Base-by-base conservation (phyloP, 2,329 filamentous ascomycete genomes). In the Iodosphaeria phyllophila region DNA sequence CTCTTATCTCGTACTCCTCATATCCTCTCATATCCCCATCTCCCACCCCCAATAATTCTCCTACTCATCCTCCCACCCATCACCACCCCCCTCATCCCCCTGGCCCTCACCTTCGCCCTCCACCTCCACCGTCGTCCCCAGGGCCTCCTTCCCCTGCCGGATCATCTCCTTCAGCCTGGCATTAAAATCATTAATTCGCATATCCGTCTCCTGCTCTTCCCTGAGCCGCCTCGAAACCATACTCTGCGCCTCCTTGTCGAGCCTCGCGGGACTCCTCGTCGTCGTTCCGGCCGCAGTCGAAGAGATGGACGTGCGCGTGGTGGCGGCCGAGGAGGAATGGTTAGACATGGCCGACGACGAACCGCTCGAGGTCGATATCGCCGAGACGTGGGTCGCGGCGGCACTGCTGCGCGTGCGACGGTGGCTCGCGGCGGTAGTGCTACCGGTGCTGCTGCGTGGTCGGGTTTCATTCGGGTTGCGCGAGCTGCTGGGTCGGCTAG, bases 121-220 rank as follows among this genome's bases (percentile, higher is more conserved):
- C 21, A 82, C 60, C 41, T 78, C 71, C 24, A 79, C 56, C 20
- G 57, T 75, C 12, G 76, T 77, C 3, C 74, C 84, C 11, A 98
- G 51, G 2, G 89, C 89, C 46, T 89, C 76, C 37, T 75, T 75
- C 1, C 84, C 89, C 48, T 95, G 75, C 2, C 73, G 63, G 27
- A 98, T 91, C 76, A 98, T 82, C 17, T 74, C 76, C 41, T 77
- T 68, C 23, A 95, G 54, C 37, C 77, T 70, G 23, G 68, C 61
- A 43, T 89, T 91, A 48, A 95, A 71, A 14, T 74, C 67, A 24
- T 70, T 71, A 37, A 95, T 75, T 26, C 75, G 72, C 21, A 73
- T 68, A 37, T 95, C 83, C 6, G 78, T 66, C 37, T 84, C 74
- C 22, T 71, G 60, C 38, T 92, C 82, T 29, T 78, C 76, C 25